phyloP scores from a whole-genome alignment of 768 basidiomycete genomes.

The Wakefieldia striispora region DNA sequence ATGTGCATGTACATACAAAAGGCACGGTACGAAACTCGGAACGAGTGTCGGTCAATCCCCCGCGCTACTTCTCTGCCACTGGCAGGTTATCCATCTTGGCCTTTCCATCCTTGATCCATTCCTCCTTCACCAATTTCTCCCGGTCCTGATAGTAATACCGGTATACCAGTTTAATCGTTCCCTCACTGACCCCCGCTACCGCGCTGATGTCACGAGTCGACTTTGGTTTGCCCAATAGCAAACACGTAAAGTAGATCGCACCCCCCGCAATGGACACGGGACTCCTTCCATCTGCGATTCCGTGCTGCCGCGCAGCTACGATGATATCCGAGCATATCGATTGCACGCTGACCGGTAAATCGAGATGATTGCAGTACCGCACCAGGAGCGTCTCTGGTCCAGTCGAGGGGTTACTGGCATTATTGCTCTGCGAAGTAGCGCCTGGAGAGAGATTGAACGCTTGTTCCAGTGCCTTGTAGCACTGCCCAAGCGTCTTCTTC shows the following conservation, averaged over 20 bases:
- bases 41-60: background rate
- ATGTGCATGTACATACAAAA: constrained; percentile 17
- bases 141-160: constrained; percentile 69
- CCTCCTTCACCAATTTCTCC: constrained; percentile 78
- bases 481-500: constrained; percentile 94
- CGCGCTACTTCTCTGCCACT: constrained; percentile 14
- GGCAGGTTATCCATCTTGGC: constrained; percentile 42
- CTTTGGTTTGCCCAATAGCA: constrained; percentile 72
- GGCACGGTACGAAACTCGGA: constrained; percentile 11
- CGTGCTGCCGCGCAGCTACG: constrained; percentile 71
- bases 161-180: constrained; percentile 91
- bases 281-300: constrained; percentile 90
- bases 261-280: constrained; percentile 99
- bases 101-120: constrained; percentile 82
- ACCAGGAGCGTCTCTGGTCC: constrained; percentile 86
- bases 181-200: constrained; percentile 93
- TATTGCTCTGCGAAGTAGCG: constrained; percentile 54
- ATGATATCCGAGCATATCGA: constrained; percentile 83
- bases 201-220: constrained; percentile 81
- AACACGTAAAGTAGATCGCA: constrained; percentile 90
- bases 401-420: constrained; percentile 41
- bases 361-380: constrained; percentile 93
- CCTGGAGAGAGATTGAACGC: constrained; percentile 88
- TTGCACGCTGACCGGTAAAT: constrained; percentile 79
- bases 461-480: constrained; percentile 84